Evolutionary conservation across 768 basidiomycete genomes (phyloP), one percentile per base, ranked within the genome.

Genomic region (Boletus sp.): DNA sequence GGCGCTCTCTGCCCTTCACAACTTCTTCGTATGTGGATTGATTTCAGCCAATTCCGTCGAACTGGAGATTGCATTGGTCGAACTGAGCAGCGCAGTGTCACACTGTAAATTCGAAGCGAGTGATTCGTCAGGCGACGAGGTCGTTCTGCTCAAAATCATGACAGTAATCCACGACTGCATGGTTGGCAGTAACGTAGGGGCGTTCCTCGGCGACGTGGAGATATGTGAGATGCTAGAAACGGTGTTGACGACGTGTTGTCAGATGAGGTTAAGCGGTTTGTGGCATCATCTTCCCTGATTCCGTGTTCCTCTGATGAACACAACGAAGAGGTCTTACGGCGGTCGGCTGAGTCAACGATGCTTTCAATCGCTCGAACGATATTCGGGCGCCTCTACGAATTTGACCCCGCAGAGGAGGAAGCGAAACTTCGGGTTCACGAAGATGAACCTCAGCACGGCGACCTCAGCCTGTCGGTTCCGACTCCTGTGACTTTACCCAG

Each of bases 191-290:
- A 75, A 73, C 55, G 84, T 92, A 30, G 89, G 91, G 1, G 70
- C 74, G n/a, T 77, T 79, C 10, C 80, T 98, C 36, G 92, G 91
- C 29, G 96, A 99, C 65, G 83, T 97, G 52, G 93, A 94, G 69
- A 88, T 98, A 15, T 99, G 97, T 69, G 97, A 98, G 74, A 94
- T 99, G 89, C 77, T 99, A 64, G 97, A 99, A 73, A 96, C 95
- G 1, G 96, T 98, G 5, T 73, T 99, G 63, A 96, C 94, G 11
- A 98, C 96, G 49, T 94, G 94, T 62, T 98, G 96, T 71, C 91
- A 98, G 70, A 95, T 97, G 84, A 81, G 97, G 53, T 78, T 98
- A n/a, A 92, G 91, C 66, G 94, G 94, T 96, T 64, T 59, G 90
- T 78, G 28, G 8, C 36, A 20, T 54, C 42, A 35, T 59, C 49